Evolutionary conservation across 140 eudicot species (phyloP).

Genomic region (Ambrosia hybrid): DNA sequence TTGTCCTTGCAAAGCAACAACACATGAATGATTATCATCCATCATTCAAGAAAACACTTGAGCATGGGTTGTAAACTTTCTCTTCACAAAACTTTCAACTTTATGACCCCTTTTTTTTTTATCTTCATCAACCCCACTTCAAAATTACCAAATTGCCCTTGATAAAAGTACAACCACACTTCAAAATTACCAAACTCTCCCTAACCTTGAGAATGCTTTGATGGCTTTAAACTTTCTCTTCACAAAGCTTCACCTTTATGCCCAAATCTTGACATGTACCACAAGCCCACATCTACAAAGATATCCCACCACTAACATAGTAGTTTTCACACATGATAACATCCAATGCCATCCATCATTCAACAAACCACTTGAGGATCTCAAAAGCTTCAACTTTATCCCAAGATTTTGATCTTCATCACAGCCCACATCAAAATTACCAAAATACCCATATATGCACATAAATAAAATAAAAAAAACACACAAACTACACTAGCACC

Average conservation of each 20-base stretch:
- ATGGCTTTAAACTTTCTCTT: constrained; percentile 16
- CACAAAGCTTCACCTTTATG: constrained; percentile 33
- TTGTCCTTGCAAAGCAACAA: constrained; percentile 14
- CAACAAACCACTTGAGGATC: constrained; percentile 5
- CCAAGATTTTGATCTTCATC: constrained; percentile 22
- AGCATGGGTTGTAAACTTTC: constrained; percentile 23
- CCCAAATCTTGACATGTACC: constrained; percentile 12
- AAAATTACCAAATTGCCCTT: constrained; percentile 10
- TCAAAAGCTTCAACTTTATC: constrained; percentile 17
- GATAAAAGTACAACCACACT: constrained; percentile 19
- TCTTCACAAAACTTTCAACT: constrained; percentile 20
- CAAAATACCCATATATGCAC: constrained; percentile 8
- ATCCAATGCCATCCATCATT: constrained; percentile 9
- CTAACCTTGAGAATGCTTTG: constrained; percentile 15
- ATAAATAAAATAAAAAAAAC: not conserved
- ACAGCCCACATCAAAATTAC: constrained; percentile 24
- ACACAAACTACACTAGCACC: constrained; percentile 24
- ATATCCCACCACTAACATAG: constrained; percentile 10
- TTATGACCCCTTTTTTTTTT: constrained; percentile 20
- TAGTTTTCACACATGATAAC: constrained; percentile 15
- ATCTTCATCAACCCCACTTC: constrained; percentile 28
- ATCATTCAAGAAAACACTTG: constrained; percentile 35
- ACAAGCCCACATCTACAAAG: constrained; percentile 32
- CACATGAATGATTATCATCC: constrained; percentile 33
- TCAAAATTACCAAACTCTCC: constrained; percentile 21